These are phyloP conservation scores for Dicorynia guianensis DNA, from an alignment of 306 rosid species.

Conservation along the genomic window DNA sequence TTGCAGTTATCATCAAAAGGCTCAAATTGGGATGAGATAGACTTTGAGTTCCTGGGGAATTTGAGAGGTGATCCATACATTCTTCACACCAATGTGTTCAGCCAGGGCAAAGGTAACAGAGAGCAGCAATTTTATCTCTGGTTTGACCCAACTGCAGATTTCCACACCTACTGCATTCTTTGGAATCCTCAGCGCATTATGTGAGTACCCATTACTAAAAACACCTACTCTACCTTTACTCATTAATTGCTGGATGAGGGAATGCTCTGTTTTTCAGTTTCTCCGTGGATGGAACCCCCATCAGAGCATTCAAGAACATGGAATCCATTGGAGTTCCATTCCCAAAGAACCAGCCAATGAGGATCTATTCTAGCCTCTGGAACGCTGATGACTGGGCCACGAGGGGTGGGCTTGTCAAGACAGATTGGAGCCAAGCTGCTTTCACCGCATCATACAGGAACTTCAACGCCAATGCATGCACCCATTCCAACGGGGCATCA, in stretches of 20 bases:
- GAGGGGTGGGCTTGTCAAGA: constrained; percentile 74
- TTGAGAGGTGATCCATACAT: constrained; percentile 83
- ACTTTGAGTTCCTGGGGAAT: constrained; percentile 78
- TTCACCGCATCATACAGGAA: constrained; percentile 68
- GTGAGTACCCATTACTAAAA: constrained; percentile 34
- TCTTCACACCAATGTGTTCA: constrained; percentile 75
- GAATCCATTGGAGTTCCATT: constrained; percentile 63
- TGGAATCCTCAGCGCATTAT: constrained; percentile 73
- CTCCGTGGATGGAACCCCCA: constrained; percentile 70
- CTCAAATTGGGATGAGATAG: constrained; percentile 77
- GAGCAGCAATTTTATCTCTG: constrained; percentile 78
- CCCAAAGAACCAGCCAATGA: constrained; percentile 68
- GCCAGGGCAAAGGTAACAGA: constrained; percentile 71
- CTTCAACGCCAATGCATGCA: constrained; percentile 62
- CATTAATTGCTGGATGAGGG: background rate
- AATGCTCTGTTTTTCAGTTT: constrained; percentile 45
- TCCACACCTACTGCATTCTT: constrained; percentile 72
- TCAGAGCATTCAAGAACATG: constrained; percentile 78
- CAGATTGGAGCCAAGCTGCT: constrained; percentile 72
- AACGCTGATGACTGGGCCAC: constrained; percentile 93
- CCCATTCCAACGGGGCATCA: constrained; percentile 43
- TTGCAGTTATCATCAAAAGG: constrained; percentile 70
- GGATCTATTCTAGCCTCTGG: constrained; percentile 70
- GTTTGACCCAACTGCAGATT: constrained; percentile 75
- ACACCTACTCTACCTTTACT: background rate